A percentile compares a stretch with the other conserved stretches of the same genome.
Conservation (phyloP, 345 rosid genomes). For the Schrenkiella parvula region DNA sequence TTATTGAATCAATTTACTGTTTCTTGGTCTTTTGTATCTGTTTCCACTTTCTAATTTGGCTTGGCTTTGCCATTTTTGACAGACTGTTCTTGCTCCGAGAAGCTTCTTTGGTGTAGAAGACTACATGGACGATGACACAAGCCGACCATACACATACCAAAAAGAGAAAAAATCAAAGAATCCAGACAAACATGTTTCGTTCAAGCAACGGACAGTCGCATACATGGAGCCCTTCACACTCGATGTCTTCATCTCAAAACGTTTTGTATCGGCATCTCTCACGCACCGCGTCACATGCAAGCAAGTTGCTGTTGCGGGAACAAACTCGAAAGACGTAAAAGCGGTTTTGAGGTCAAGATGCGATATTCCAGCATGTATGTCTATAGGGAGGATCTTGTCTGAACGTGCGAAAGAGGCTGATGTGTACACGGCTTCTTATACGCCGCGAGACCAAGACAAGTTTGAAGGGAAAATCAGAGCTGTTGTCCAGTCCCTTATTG, state of each 20-base stretch:
- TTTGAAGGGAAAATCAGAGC: conserved; percentile 97
- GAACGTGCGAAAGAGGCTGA: conserved; percentile 91
- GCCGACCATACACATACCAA: conserved; percentile 85
- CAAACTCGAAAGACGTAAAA: conserved; percentile 93
- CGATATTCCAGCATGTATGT: conserved; percentile 85
- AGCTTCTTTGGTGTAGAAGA: conserved; percentile 98
- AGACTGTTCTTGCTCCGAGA: conserved; percentile 64
- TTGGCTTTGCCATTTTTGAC: conserved; percentile 8
- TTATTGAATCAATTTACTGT: not conserved
- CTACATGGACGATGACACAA: conserved; percentile 78
- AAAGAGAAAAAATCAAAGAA: conserved; percentile 82
- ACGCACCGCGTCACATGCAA: conserved; percentile 86
- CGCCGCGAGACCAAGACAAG: conserved; percentile 86
- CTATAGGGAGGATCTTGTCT: conserved; percentile 66
- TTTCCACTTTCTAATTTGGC: not conserved
- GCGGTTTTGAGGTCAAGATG: conserved; percentile 79
- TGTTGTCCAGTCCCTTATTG: conserved; percentile 85
- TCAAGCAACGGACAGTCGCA: conserved; percentile 76
- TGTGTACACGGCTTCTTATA: conserved; percentile 75
- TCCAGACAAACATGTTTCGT: conserved; percentile 72
- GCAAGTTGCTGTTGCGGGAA: conserved; percentile 96
- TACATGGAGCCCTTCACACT: conserved; percentile 92
- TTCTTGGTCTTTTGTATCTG: not conserved
- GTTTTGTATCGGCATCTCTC: conserved; percentile 84
- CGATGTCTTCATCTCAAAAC: conserved; percentile 83